Percentiles rank a stretch among this genome's conserved stretches.
These are phyloP conservation scores for Kurtzmaniella natalensis DNA, from an alignment of 1,139 yeast species.

Conservation along the genomic window DNA sequence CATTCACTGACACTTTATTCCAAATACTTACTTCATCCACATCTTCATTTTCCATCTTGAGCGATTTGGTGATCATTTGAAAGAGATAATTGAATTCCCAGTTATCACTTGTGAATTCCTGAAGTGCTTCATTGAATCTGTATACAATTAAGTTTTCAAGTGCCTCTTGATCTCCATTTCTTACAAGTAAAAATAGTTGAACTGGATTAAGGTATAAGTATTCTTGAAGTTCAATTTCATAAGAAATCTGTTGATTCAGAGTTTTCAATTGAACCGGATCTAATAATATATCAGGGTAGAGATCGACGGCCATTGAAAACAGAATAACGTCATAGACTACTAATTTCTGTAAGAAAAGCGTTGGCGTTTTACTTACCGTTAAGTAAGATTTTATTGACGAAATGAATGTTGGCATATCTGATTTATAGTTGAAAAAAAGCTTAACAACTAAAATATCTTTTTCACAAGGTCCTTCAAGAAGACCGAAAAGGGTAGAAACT, in stretches of 20 bases:
- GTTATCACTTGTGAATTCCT: background rate
- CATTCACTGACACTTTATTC: constrained; percentile 24
- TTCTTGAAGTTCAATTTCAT: background rate
- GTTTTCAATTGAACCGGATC: background rate
- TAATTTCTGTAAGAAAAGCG: constrained; percentile 1
- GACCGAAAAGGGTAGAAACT: background rate
- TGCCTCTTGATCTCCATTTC: background rate
- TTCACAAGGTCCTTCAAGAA: background rate
- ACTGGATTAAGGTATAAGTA: background rate
- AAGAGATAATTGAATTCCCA: background rate
- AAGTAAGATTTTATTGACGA: background rate
- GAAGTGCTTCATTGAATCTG: background rate
- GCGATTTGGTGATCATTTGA: background rate
- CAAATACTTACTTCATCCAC: background rate
- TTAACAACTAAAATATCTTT: constrained; percentile 3
- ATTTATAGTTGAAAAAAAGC: constrained; percentile 3
- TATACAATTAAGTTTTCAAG: background rate
- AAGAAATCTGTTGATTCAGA: background rate
- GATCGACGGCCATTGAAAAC: background rate
- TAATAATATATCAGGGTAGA: background rate
- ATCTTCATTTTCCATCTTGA: background rate
- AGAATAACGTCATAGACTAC: constrained; percentile 3
- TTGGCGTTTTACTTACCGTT: background rate
- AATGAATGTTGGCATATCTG: background rate
- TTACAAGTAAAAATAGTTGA: background rate